These are phyloP conservation scores for Pisolithus marmoratus DNA, from an alignment of 768 basidiomycete species.

Conservation along the genomic window DNA sequence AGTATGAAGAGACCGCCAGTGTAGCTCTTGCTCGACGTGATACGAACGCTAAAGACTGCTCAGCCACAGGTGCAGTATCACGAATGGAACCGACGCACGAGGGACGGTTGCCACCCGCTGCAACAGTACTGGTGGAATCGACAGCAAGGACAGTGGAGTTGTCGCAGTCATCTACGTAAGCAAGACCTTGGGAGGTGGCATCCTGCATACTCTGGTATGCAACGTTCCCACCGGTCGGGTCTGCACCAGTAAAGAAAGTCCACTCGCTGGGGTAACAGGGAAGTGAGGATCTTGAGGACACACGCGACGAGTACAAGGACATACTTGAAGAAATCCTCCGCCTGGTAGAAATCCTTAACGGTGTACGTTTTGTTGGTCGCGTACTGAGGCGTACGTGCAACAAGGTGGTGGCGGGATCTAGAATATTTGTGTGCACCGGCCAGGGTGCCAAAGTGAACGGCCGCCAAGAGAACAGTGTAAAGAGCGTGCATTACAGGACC, in stretches of 20 bases:
- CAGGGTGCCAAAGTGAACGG: slow-evolving; percentile 31
- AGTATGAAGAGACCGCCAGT: slow-evolving; percentile 69
- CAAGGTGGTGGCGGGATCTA: slow-evolving; percentile 25
- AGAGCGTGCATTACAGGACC: slow-evolving; percentile 26
- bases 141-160: slow-evolving; percentile 57
- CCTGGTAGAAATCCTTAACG: slow-evolving; percentile 38
- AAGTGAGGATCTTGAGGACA: background rate
- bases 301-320: slow-evolving; percentile 9
- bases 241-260: slow-evolving; percentile 56
- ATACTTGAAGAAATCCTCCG: slow-evolving; percentile 58
- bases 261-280: slow-evolving; percentile 41
- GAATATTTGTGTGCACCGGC: slow-evolving; percentile 28
- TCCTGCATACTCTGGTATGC: slow-evolving; percentile 45
- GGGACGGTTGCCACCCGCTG: slow-evolving; percentile 48
- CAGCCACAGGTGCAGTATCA: background rate
- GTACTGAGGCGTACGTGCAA: slow-evolving; percentile 13
- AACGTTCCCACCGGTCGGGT: slow-evolving; percentile 71
- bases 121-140: slow-evolving; percentile 47
- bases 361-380: slow-evolving; percentile 26
- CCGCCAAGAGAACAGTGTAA: slow-evolving; percentile 26
- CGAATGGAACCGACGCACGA: slow-evolving; percentile 30
- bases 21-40: slow-evolving; percentile 57
- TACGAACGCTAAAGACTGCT: slow-evolving; percentile 48
- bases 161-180: slow-evolving; percentile 51
- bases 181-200: slow-evolving; percentile 49